phyloP scores from a whole-genome alignment of 2,329 filamentous ascomycete genomes.

The Trichoderma endophyticum region DNA sequence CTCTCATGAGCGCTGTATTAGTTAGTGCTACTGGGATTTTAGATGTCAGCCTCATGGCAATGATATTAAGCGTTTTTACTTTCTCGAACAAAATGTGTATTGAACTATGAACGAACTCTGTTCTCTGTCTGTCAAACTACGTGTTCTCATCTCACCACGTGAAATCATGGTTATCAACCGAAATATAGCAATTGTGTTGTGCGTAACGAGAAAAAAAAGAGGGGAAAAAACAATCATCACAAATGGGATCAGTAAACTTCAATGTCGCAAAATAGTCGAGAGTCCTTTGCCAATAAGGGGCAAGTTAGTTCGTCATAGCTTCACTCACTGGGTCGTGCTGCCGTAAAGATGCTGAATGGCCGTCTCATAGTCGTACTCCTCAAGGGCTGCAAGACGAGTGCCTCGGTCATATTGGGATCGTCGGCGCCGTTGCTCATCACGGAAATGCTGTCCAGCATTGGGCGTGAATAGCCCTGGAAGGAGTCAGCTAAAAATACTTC shows the following conservation, averaged over 20 bases:
- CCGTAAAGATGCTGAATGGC: constrained; percentile 40
- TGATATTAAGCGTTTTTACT: not conserved
- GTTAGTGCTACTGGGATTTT: not conserved
- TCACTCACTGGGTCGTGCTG: constrained; percentile 10
- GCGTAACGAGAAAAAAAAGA: not conserved
- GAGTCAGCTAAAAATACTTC: not conserved
- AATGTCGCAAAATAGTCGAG: constrained; percentile 1
- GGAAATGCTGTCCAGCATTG: constrained; percentile 68
- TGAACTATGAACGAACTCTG: not conserved
- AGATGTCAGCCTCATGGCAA: not conserved
- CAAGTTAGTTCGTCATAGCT: not conserved
- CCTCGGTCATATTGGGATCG: constrained; percentile 80
- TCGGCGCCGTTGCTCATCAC: constrained; percentile 72
- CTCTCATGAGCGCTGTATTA: not conserved
- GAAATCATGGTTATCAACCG: constrained; percentile 18
- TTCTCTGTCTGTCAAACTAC: constrained; percentile 18
- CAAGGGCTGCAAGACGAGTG: constrained; percentile 66
- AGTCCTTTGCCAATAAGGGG: not conserved
- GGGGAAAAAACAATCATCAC: constrained; percentile 8
- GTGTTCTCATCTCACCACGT: constrained; percentile 20
- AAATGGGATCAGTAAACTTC: constrained; percentile 14
- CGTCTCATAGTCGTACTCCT: constrained; percentile 56
- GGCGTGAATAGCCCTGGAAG: constrained; percentile 73
- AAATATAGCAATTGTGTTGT: constrained; percentile 21
- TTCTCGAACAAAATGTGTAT: not conserved